Base-by-base conservation (phyloP, 139 green algal genomes). In the Chlorella sp. region DNA sequence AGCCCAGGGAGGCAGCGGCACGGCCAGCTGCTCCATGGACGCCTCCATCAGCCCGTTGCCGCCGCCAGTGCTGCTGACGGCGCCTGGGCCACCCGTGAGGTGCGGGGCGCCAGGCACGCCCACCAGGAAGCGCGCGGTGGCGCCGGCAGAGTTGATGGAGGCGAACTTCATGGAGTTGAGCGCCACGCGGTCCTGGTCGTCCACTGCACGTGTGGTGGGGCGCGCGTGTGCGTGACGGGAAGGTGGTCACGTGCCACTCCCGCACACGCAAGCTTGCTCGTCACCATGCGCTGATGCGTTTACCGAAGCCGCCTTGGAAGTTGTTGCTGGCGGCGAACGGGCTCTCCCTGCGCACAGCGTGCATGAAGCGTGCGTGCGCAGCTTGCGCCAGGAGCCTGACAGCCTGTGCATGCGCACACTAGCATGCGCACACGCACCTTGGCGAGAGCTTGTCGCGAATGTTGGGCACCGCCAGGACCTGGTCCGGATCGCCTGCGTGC, bases 221-320 rank as follows among this genome's bases (percentile, higher is more conserved):
- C n/a, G n/a, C n/a, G n/a, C n/a, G n/a, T 55, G 17, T 55, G 42
- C 42, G 17, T 55, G 42, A 17, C 42, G 17, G 42, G 42, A 24
- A 17, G 42, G 17, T 55, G 17, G 17, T 55, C 10, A 55, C 10
- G 17, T 24, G 10, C 10, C 42, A 10, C 42, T 55, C 17, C 10
- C 42, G 10, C 17, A 17, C 42, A 55, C 17, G 42, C 42, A 55
- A 55, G 10, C 17, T 55, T 10, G 42, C 42, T 55, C 17, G 42
- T 55, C 42, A 10, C 17, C 10, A 17, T 24, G 42, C 10, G 42
- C 10, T 17, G 17, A 55, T 55, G 17, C 10, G 71, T 82, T 61
- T 69, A 89, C 85, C 89, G 74, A 97, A 97, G 27, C 91, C 91
- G 24, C 90, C 92, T 5, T 92, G 89, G 74, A 90, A 94, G 77